Base-by-base conservation (phyloP, 306 rosid species). In the Prunus davidiana region DNA sequence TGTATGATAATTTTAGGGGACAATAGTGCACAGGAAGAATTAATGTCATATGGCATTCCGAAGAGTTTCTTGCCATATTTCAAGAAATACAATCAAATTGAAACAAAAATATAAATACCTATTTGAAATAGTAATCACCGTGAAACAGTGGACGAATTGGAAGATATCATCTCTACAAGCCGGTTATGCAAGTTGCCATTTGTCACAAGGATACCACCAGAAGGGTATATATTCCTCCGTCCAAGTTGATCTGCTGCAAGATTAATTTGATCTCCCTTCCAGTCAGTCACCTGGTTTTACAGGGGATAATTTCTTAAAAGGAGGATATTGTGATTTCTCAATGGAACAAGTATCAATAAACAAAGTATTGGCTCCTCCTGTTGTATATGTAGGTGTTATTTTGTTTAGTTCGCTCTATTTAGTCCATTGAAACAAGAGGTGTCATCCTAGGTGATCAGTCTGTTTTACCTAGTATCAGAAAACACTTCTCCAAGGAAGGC, bases 261-360 rank as follows among this genome's bases (percentile, higher is more conserved):
- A 81, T 91, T 90, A 72, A 94, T 72, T 38, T 86, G 87, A 15
- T 75, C 80, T n/a, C 97, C 97, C 46, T 80, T 50, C 97, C 98
- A 90, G 84, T 91, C 97, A 55, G 91, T 86, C 61, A 85, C 91
- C 97, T 94, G 83, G 75, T 85, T 74, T 63, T 15, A 76, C 62
- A 67, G 60, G 64, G 45, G 76, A 43, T 41, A 27, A 57, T 69
- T 68, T 69, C 74, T 78, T 45, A 43, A 22, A 55, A 25, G 50
- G 50, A 78, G 71, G 62, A 49, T 38, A 45, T 12, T n/a, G 22
- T 2, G 57, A 18, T 15, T 58, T 58, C 25, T 58, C 74, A 50
- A 18, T 7, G 7, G 64, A 54, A 20, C 1, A 56, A 72, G 67
- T 57, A 3, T 65, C 20, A 55, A 25, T 8, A 18, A 34, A 28